Base-by-base conservation (phyloP, 192 early-diverging fungal species). In the Umbelopsis ramanniana region DNA sequence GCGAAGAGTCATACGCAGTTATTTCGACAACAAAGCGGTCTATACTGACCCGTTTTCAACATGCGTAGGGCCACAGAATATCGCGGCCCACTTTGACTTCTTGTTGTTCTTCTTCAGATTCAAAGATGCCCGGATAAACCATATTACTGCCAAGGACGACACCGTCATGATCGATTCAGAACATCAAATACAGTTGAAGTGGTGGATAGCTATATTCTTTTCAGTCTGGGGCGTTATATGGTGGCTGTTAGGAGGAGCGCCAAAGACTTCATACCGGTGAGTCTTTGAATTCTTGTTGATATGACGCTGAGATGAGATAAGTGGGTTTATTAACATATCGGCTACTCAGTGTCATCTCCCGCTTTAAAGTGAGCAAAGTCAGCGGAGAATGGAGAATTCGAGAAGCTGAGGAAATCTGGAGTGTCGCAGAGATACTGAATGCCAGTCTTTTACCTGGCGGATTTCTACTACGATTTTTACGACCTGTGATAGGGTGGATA, bases 151-250 rank as follows among this genome's bases (percentile, higher is more conserved):
- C 4, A 63, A 63, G 3, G 57, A 63, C 19, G 17, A 37, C 19
- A 35, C 33, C 14, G 33, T 63, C 23, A 63, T 63, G 57, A 63
- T 63, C n/a, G 57, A 63, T 37, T 12, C 57, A 14, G 35, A 63
- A 37, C 57, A 37, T 63, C 57, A 37, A n/a, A 33, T 63, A 14
- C 57, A 63, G 35, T 29, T 63, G 24, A 63, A 63, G 33, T 63
- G 57, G 57, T 63, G 33, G 29, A 63, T 63, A 37, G 57, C 57
- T 29, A 37, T 63, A n/a, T 29, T 63, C 57, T 63, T 63, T 19
- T 63, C 57, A 29, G 19, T 63, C 3, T 63, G 57, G 57, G 57
- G 57, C 10, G 33, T 63, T 10, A 63, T 63, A 37, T 63, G 57
- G 57, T 63, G 57, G 57, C 57, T 63, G 15, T 63, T 63, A 11